Percentiles rank a stretch among this genome's conserved stretches.
Evolutionary conservation across 805 yeast species (phyloP).

Genomic region (Myxozyma monticola): DNA sequence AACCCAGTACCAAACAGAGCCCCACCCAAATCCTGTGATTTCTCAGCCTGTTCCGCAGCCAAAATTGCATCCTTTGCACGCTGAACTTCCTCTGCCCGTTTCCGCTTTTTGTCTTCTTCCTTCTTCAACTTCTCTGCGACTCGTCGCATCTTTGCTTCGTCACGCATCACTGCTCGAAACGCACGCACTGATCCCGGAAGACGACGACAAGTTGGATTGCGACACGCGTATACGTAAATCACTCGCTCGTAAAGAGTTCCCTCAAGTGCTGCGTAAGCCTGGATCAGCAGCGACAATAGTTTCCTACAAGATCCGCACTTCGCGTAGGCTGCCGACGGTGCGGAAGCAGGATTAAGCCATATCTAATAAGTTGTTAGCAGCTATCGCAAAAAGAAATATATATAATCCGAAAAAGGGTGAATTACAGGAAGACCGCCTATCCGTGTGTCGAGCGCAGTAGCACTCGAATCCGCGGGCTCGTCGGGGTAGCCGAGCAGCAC

Average conservation of each 20-base stretch:
- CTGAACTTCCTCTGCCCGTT: constrained; percentile 48
- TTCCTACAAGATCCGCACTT: constrained; percentile 66
- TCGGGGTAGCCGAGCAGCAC: constrained; percentile 42
- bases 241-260: constrained; percentile 73
- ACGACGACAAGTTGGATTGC: constrained; percentile 61
- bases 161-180: constrained; percentile 71
- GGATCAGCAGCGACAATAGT: constrained; percentile 67
- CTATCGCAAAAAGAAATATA: constrained; percentile 55
- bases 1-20: constrained; percentile 45
- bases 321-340: constrained; percentile 53
- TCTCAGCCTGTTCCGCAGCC: constrained; percentile 38
- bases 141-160: constrained; percentile 46
- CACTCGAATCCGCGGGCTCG: constrained; percentile 31
- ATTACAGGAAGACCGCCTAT: constrained; percentile 70
- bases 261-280: constrained; percentile 78
- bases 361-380: constrained; percentile 33
- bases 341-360: constrained; percentile 64
- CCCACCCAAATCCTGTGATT: constrained; percentile 1
- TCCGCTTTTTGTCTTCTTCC: constrained; percentile 45
- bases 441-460: constrained; percentile 56
- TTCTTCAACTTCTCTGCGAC: constrained; percentile 32
- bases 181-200: constrained; percentile 71
- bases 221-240: constrained; percentile 77
- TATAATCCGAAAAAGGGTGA: constrained; percentile 49
- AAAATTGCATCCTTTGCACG: constrained; percentile 43